Evolutionary conservation across 805 yeast species (phyloP).

Genomic region (Ascoidea tarda): DNA sequence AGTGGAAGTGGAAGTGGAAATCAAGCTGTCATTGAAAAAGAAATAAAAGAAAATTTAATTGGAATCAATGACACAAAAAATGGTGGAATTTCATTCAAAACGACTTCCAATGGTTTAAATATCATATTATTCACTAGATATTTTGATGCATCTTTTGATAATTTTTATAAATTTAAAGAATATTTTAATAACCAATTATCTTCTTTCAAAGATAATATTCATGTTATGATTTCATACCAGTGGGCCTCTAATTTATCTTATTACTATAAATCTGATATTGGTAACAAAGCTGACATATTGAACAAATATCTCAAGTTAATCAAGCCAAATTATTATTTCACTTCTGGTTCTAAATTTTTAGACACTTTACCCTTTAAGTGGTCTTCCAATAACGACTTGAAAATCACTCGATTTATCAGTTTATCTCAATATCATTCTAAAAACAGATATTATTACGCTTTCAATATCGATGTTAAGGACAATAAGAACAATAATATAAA

Average conservation of each 20-base stretch:
- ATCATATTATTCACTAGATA: no score
- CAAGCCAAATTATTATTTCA: neutral
- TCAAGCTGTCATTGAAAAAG: constrained; percentile 1
- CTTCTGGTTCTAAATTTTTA: neutral
- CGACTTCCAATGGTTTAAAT: neutral
- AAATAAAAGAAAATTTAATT: constrained; percentile 2
- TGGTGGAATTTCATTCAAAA: neutral
- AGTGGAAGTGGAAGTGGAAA: neutral
- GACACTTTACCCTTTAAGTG: neutral
- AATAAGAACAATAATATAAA: no score
- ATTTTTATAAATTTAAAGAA: neutral
- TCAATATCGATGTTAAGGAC: neutral
- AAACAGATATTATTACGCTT: neutral
- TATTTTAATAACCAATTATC: neutral
- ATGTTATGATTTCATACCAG: neutral
- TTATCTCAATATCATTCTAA: neutral
- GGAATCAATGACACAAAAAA: neutral
- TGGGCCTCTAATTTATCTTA: neutral
- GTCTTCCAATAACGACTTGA: neutral
- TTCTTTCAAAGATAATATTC: constrained; percentile 4
- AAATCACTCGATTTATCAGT: neutral
- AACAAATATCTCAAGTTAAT: neutral
- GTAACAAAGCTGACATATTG: neutral
- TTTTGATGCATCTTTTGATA: neutral
- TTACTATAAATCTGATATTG: neutral